phyloP scores from a whole-genome alignment of 106 monocot genomes.

The Iris macrosiphon region DNA sequence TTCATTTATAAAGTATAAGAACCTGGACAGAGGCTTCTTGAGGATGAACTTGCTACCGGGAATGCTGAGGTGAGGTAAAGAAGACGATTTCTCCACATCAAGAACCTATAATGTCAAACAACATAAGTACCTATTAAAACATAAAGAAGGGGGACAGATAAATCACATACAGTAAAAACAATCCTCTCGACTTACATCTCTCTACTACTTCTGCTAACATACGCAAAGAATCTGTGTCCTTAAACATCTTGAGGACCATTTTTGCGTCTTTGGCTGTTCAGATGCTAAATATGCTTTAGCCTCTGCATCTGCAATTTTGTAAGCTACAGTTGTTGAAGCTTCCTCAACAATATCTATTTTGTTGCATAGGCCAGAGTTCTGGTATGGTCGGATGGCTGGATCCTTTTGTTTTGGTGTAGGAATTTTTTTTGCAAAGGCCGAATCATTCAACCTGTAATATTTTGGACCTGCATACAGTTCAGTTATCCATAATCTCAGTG shows the following conservation, averaged over 20 bases:
- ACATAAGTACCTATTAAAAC: too few relatives aligned
- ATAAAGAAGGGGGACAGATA: background rate
- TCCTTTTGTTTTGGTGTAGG: slow-evolving; percentile 60
- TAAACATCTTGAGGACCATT: slow-evolving; percentile 56
- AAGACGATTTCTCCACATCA: slow-evolving; percentile 33
- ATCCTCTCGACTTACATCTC: slow-evolving; percentile 41
- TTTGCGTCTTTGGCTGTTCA: slow-evolving; percentile 77
- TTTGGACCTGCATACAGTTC: slow-evolving; percentile 44
- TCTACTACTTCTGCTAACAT: slow-evolving; percentile 51
- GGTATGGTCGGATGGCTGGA: slow-evolving; percentile 14
- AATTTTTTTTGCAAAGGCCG: slow-evolving; percentile 46
- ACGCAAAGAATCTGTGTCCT: slow-evolving; percentile 65
- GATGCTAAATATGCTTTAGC: slow-evolving; percentile 71
- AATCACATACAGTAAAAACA: background rate
- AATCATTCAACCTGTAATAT: slow-evolving; percentile 58
- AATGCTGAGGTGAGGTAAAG: too few relatives aligned
- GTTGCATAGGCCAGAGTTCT: slow-evolving; percentile 9
- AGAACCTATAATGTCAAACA: slow-evolving; percentile 24
- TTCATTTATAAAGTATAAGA: too few relatives aligned
- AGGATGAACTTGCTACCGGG: too few relatives aligned
- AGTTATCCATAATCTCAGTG: too few relatives aligned
- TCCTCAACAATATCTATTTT: slow-evolving; percentile 22
- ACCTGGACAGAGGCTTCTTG: too few relatives aligned
- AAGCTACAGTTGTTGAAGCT: slow-evolving; percentile 41
- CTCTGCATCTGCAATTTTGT: slow-evolving; percentile 79